Percentiles rank a stretch among this genome's conserved stretches.
Evolutionary conservation across 495 filamentous ascomycete genomes (phyloP).

Genomic region (Aspergillus bridgeri): DNA sequence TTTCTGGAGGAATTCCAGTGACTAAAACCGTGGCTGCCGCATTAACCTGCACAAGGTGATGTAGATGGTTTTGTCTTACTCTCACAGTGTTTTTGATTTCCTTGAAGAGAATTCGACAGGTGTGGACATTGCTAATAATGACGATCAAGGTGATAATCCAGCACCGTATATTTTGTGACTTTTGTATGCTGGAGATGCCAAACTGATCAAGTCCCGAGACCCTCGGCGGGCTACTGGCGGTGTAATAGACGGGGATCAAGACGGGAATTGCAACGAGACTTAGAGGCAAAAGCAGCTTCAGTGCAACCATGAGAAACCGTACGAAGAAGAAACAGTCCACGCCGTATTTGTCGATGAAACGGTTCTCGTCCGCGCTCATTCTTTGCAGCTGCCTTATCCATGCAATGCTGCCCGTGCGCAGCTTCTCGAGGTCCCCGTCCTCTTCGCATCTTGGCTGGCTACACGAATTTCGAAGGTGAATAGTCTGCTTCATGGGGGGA

Average conservation of each 20-base stretch:
- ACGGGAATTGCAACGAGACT: background rate
- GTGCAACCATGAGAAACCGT: background rate
- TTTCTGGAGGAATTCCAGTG: background rate
- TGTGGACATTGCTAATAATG: background rate
- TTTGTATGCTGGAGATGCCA: background rate
- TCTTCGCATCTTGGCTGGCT: background rate
- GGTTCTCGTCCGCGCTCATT: background rate
- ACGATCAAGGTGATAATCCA: background rate
- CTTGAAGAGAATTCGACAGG: background rate
- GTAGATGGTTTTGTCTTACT: background rate
- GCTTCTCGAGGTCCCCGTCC: background rate
- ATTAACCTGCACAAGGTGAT: background rate
- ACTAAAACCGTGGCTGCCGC: background rate
- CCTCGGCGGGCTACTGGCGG: background rate
- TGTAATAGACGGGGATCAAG: background rate
- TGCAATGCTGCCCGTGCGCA: background rate
- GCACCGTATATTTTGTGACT: background rate
- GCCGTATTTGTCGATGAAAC: background rate
- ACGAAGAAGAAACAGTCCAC: conserved; percentile 6
- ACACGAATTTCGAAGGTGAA: background rate
- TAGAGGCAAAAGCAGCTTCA: background rate
- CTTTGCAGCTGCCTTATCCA: background rate
- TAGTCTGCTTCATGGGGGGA: no score
- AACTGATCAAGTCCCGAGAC: background rate
- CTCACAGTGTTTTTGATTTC: background rate